phyloP scores from a whole-genome alignment of 1,284 basidiomycete species.

The Apiotrichum sp. region DNA sequence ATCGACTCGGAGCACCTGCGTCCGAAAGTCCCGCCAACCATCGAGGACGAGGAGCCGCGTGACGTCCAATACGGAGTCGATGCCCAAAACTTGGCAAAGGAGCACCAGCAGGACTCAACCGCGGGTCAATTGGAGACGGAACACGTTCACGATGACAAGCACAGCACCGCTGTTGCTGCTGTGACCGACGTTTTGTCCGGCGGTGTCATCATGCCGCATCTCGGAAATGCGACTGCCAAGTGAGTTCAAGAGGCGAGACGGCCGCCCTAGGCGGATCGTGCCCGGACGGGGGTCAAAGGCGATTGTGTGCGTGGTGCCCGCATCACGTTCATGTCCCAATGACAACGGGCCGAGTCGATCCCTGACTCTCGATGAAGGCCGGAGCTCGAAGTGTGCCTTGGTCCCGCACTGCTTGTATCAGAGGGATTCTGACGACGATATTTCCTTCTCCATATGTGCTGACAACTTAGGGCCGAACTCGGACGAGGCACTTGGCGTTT shows the following conservation, averaged over 20 bases:
- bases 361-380: too few species aligned
- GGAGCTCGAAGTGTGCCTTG: too few species aligned
- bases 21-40: conserved; percentile 2
- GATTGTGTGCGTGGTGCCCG: too few species aligned
- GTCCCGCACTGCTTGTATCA: neutral
- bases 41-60: conserved; percentile 11
- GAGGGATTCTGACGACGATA: neutral
- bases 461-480: conserved; percentile 63
- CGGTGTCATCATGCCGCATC: conserved; percentile 81
- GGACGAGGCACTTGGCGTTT: conserved; percentile 89
- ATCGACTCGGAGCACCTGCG: conserved; percentile 38
- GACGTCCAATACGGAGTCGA: neutral
- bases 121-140: neutral
- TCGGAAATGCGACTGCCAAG: conserved; percentile 93
- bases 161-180: neutral
- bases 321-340: too few species aligned
- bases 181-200: conserved; percentile 47
- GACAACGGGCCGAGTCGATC: too few species aligned
- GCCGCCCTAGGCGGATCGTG: conserved; percentile 11
- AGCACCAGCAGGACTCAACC: neutral
- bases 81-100: neutral
- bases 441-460: too few species aligned
- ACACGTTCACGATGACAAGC: neutral
- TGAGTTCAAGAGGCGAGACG: conserved; percentile 45
- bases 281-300: too few species aligned